Percentiles rank a stretch among this genome's conserved stretches.
Conservation (phyloP, 1,139 yeast genomes). For the Torulaspora pretoriensis region DNA sequence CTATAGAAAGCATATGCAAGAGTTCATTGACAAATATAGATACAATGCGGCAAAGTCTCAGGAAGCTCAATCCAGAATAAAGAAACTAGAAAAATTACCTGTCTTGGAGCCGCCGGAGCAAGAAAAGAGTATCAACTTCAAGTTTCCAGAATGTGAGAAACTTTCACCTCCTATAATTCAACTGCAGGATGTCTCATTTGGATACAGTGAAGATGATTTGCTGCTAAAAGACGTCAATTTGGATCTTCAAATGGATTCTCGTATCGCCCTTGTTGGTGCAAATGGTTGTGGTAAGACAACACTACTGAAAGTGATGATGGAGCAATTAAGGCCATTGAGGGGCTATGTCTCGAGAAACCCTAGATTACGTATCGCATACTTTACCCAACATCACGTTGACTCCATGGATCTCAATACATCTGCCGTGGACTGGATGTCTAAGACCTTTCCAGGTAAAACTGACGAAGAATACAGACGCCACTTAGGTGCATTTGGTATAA, state of each 20-base stretch:
- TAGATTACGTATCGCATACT: conserved; percentile 87
- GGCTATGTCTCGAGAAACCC: conserved; percentile 81
- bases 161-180: conserved; percentile 92
- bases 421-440: conserved; percentile 94
- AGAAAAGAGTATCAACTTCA: conserved; percentile 77
- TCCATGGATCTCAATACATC: conserved; percentile 87
- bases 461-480: conserved; percentile 98
- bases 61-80: conserved; percentile 97
- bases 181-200: conserved; percentile 80
- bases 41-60: conserved; percentile 96
- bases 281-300: conserved; percentile 99
- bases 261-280: conserved; percentile 97
- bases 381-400: conserved; percentile 99
- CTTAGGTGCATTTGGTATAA: conserved; percentile 93
- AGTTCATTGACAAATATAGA: conserved; percentile 90
- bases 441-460: conserved; percentile 83
- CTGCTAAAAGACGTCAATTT: conserved; percentile 72
- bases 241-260: conserved; percentile 87
- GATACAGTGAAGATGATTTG: conserved; percentile 63
- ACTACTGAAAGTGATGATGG: conserved; percentile 78
- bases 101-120: conserved; percentile 91
- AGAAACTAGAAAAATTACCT: conserved; percentile 91
- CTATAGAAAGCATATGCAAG: conserved; percentile 85
- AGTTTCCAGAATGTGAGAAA: conserved; percentile 91
- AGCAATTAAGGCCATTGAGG: conserved; percentile 60